phyloP scores from a whole-genome alignment of 164 flowering plant genomes.

The Sextonia rubra region DNA sequence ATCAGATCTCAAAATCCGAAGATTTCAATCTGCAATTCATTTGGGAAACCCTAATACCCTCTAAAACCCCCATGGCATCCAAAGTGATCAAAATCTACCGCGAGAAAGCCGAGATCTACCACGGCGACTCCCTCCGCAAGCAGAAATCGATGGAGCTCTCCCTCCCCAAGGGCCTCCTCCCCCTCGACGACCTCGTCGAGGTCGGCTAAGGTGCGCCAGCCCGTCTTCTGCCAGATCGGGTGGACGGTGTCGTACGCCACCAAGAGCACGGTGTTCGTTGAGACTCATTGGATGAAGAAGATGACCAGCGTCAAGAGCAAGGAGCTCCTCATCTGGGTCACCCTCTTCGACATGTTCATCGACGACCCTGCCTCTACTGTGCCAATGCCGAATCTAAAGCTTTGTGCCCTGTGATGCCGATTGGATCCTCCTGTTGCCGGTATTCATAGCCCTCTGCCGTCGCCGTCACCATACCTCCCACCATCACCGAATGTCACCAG shows the following conservation, averaged over 20 bases:
- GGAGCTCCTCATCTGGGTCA: constrained; percentile 74
- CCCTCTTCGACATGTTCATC: constrained; percentile 40
- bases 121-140: constrained; percentile 49
- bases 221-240: constrained; percentile 59
- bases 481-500: no score
- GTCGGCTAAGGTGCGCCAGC: constrained; percentile 49
- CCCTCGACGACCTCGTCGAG: constrained; percentile 52
- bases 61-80: neutral
- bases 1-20: no score
- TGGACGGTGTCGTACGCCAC: constrained; percentile 43
- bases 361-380: constrained; percentile 42
- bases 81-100: constrained; percentile 40
- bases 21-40: no score
- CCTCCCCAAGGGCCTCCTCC: constrained; percentile 72
- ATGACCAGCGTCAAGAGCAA: constrained; percentile 73
- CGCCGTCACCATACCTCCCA: no score
- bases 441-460: no score
- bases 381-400: no score
- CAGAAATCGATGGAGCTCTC: constrained; percentile 35
- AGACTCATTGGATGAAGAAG: constrained; percentile 53
- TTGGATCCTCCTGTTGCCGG: no score
- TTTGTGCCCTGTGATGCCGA: no score
- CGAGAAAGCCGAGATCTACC: constrained; percentile 55
- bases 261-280: constrained; percentile 61
- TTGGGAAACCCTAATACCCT: no score